Base-by-base conservation (phyloP, 1,139 yeast species). In the Diutina rugosa region DNA sequence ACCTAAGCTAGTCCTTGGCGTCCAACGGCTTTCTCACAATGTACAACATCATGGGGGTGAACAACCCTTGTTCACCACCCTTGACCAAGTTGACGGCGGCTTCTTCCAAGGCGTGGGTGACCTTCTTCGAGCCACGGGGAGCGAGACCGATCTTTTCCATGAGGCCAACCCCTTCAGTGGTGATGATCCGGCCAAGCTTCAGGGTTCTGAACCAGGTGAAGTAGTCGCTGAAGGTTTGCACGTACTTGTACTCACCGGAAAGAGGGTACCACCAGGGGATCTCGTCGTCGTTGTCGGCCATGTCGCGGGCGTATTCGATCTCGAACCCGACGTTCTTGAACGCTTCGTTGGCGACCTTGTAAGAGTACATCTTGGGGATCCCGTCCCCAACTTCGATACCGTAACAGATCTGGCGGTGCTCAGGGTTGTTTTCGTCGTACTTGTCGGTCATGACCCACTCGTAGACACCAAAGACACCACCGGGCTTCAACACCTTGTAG, bases 361-460 rank as follows among this genome's bases (percentile, higher is more conserved):
- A 82, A 65, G 77, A 74, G 80, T 81, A 90, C 99, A 93, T 93
- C 77, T 93, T 91, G 69, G 99, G 98, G 67, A 93, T 93, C 74
- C 99, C 99, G 70, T 93, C 97, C 68, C 99, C 99, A 61, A 93
- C 81, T 75, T 93, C 99, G 66, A 93, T 95, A 69, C 97, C 98
- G 72, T 93, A 93, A 53, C 96, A 95, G 63, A 93, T 88, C 70
- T 87, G 87, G 72, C 97, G 89, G 76, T 93, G 99, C 71, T 85
- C 93, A 63, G 84, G 81, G 72, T 90, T 90, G 61, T 72, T 72
- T 73, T 87, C 96, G 70, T 93, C 99, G 71, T 90, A 95, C 57
- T 76, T 80, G 65, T 91, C 96, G 61, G 98, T 93, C 96, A 93
- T 86, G 62, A 93, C 98, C 99, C 99, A 93, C 76, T 93, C 99